Conservation (phyloP, 2,329 filamentous ascomycete genomes). For the Juglanconis sp. region DNA sequence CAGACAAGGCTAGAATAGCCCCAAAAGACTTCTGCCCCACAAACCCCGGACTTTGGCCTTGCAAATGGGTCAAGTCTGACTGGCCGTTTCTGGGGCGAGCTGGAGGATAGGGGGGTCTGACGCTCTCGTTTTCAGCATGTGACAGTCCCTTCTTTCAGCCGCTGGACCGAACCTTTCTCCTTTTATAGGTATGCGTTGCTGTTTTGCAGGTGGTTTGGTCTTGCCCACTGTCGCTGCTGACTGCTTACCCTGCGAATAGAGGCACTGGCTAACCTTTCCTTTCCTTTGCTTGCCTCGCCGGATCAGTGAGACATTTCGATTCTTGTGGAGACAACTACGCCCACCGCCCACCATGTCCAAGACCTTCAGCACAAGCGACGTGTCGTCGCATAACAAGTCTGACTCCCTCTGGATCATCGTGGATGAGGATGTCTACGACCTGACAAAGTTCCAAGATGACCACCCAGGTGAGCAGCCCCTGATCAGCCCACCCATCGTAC, state of each 20-base stretch:
- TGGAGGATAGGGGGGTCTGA: background rate
- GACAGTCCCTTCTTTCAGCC: background rate
- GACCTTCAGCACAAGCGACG: constrained; percentile 78
- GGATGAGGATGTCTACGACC: constrained; percentile 92
- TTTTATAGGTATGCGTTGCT: background rate
- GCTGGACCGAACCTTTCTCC: background rate
- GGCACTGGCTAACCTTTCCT: background rate
- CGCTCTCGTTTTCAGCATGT: constrained; percentile 3
- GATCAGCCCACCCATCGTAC: background rate
- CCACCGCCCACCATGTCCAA: constrained; percentile 67
- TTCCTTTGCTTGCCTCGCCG: background rate
- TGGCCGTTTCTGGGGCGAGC: background rate
- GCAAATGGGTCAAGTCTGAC: background rate
- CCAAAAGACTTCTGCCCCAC: background rate
- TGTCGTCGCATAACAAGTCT: constrained; percentile 86
- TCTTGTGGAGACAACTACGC: background rate
- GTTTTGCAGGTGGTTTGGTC: background rate
- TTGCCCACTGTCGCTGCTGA: background rate
- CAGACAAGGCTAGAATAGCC: background rate
- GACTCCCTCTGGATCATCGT: constrained; percentile 86
- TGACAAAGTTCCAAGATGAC: constrained; percentile 84
- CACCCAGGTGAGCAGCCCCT: constrained; percentile 63
- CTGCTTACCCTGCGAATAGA: background rate
- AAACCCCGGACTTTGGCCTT: background rate
- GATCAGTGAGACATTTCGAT: background rate